Base-by-base conservation (phyloP, 2,329 filamentous ascomycete genomes). In the Malbranchea zuffiana region DNA sequence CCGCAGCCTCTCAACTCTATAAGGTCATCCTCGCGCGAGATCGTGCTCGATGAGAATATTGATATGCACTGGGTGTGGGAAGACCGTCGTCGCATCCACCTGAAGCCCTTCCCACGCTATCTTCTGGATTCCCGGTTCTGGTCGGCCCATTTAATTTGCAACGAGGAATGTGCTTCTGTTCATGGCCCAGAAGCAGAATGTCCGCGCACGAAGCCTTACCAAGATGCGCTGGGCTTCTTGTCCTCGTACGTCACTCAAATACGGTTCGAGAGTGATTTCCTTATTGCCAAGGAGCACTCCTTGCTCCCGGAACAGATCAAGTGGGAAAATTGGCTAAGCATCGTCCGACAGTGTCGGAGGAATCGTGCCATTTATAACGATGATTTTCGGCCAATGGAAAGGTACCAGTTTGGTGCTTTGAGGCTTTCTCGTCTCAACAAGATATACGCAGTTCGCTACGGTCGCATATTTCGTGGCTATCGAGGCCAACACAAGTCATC, bases 391-490 rank as follows among this genome's bases (percentile, higher is more conserved):
- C 39, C 40, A 28, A 24, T 62, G 11, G 24, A 26, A 13, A 11
- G 62, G 1, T 69, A 63, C 42, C 35, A 48, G 30, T 61, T 60
- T 36, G 63, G 60, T 12, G 65, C 69, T 50, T 57, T 69, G 8
- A 56, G 61, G 1, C 44, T 60, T 1, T 38, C 36, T 2, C 44
- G 56, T 10, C 34, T 62, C 5, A 60, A 61, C 20, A 41, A 41
- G 4, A 48, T 59, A 3, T 56, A 56, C 31, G 3, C 6, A n/a
- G 24, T 7, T 26, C 32, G 41, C 2, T 40, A 50, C 6, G 8
- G 20, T 8, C 6, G 26, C 11, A 5, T 15, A 7, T 26, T n/a
- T 5, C 42, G 41, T 15, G 35, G 18, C 16, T 37, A 31, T 19
- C 11, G n/a, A 12, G 10, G 16, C 6, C 24, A 21, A 11, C 24